Percentiles rank a stretch among this genome's conserved stretches.
Conservation (phyloP, 306 rosid genomes). For the Lagenaria siceraria region DNA sequence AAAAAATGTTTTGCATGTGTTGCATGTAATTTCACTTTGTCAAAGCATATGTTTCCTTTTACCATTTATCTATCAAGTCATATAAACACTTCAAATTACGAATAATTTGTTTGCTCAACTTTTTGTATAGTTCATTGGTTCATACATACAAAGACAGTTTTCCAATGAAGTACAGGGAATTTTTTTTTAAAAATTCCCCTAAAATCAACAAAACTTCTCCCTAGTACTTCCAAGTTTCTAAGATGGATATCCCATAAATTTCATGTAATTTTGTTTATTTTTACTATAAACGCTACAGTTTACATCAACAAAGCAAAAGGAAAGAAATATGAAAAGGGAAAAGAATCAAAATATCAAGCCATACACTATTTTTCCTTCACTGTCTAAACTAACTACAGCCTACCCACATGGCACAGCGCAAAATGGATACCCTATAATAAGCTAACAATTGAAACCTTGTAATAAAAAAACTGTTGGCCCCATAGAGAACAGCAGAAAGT, state of each 20-base stretch:
- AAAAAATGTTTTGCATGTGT: too few species aligned
- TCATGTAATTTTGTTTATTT: background rate
- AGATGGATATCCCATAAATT: background rate
- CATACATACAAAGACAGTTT: too few species aligned
- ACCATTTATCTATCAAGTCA: too few species aligned
- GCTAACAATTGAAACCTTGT: conserved; percentile 16
- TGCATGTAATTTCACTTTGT: too few species aligned
- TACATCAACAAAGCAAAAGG: background rate
- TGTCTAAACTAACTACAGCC: background rate
- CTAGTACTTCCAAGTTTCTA: background rate
- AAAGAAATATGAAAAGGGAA: background rate
- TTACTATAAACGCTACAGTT: background rate
- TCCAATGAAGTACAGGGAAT: background rate
- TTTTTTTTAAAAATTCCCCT: background rate
- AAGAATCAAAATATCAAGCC: background rate
- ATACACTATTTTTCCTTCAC: background rate
- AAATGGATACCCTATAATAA: background rate
- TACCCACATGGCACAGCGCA: background rate
- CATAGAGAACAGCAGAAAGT: conserved; percentile 23
- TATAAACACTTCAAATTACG: too few species aligned
- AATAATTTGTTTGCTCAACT: too few species aligned
- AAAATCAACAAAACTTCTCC: background rate
- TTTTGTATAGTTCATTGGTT: too few species aligned
- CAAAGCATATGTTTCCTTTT: too few species aligned
- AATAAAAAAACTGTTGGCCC: background rate